Evolutionary conservation across 495 filamentous ascomycete genomes (phyloP), one percentile per base, ranked within the genome.

Genomic region (Hypoxylon intermedium): DNA sequence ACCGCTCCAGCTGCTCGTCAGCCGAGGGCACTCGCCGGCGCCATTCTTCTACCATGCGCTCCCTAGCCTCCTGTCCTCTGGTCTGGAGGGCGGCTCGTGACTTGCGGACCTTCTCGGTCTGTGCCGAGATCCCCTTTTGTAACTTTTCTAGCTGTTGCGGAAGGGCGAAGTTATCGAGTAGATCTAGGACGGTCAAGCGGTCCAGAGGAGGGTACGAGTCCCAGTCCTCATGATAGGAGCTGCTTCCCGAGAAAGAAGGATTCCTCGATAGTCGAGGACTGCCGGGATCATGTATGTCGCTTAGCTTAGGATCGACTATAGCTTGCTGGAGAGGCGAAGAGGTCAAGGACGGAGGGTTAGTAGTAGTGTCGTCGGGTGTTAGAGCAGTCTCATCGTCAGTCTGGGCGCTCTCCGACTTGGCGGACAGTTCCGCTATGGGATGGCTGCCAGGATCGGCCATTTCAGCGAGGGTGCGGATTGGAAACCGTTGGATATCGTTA

Each of bases 161-260:
- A 41, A 98, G 82, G 0, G 94, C 89, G 61, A 98, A 86, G 68
- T 96, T 97, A 74, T 97, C 95, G 46, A 98, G 83, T 16, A 98
- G 78, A 69, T 98, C 94, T 58, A 98, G 92, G 36, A 97, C 83
- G 18, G 89, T 93, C 54, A 98, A 79, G 49, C 91, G 88, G 68
- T 98, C 94, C n/a, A 97, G 77, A 3, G 94, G 91, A 13, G 94
- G 90, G 45, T 84, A 80, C 0, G 86, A 83, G 58, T 93, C 91
- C 89, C 90, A 93, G 71, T 95, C 92, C 68, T 97, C 91, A 51
- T 91, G 89, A 59, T 87, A 91, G 6, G 87, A 86, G 73, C 86
- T 89, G 69, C 86, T 88, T 42, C 83, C 84, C 20, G 88, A 91
- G 68, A 92, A 91, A 24, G 91, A 95, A 7, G 80, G 76, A 60